phyloP scores from a whole-genome alignment of 306 rosid genomes.

The Cicer judaicum region DNA sequence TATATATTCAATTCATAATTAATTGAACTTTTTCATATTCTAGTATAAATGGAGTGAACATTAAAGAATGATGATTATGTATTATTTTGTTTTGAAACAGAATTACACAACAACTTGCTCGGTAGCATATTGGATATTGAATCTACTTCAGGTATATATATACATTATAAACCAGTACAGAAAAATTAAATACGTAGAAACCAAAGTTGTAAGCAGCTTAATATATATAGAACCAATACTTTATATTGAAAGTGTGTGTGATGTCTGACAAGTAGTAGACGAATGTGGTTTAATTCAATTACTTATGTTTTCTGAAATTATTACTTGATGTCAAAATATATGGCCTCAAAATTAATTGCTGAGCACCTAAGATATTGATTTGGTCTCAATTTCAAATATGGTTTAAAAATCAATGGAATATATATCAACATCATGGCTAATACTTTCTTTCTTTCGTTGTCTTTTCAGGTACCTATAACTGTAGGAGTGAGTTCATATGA shows the following conservation, averaged over 20 bases:
- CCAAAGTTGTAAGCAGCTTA: background rate
- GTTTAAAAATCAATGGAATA: background rate
- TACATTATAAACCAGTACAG: too few species aligned
- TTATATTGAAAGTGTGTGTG: background rate
- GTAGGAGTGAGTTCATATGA: conserved; percentile 40
- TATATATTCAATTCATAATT: background rate
- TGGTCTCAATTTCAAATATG: background rate
- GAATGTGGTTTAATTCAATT: background rate
- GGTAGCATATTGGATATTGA: conserved; percentile 56
- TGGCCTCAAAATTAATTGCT: background rate
- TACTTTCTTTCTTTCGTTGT: background rate
- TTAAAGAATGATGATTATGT: background rate
- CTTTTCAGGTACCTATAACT: conserved; percentile 40
- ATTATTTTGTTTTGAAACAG: conserved; percentile 47
- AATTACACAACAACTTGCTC: conserved; percentile 61
- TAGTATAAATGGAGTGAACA: conserved; percentile 7
- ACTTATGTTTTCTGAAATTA: too few species aligned
- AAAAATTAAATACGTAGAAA: background rate
- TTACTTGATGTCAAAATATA: too few species aligned
- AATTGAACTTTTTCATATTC: conserved; percentile 4
- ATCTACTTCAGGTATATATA: conserved; percentile 63
- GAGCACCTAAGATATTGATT: background rate
- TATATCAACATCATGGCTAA: background rate
- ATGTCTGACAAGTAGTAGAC: background rate
- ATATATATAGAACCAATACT: background rate